Percentiles rank a stretch among this genome's conserved stretches.
phyloP scores from a whole-genome alignment of 2,329 filamentous ascomycete species.

The Neodidymelliopsis sp. region DNA sequence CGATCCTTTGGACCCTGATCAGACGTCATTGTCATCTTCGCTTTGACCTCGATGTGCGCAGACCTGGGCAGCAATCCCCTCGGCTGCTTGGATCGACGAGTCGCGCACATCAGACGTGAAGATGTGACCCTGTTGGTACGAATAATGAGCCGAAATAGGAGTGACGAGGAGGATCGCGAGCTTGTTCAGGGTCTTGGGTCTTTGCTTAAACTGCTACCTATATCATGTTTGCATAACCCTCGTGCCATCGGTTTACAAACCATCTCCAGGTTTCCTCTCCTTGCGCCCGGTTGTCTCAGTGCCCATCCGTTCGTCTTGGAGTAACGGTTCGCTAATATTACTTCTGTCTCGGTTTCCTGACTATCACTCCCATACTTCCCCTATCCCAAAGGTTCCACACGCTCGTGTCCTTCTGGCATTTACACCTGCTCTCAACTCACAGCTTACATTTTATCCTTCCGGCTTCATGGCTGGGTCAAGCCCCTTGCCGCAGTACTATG shows the following conservation, averaged over 20 bases:
- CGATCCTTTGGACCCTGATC: not conserved
- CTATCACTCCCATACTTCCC: too few species aligned
- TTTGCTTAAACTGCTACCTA: conserved; percentile 23
- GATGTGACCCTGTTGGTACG: conserved; percentile 7
- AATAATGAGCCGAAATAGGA: conserved; percentile 23
- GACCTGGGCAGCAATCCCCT: conserved; percentile 18
- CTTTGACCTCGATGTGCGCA: conserved; percentile 26
- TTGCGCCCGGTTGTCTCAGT: not conserved
- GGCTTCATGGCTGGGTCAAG: conserved; percentile 32
- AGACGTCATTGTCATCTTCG: conserved; percentile 39
- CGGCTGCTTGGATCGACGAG: conserved; percentile 40
- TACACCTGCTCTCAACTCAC: conserved; percentile 11
- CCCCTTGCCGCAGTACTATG: conserved; percentile 38
- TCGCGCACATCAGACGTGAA: conserved; percentile 8
- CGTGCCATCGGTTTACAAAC: conserved; percentile 10
- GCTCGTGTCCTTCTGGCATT: not conserved
- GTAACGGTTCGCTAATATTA: not conserved
- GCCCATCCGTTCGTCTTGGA: conserved; percentile 1
- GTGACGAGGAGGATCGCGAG: conserved; percentile 19
- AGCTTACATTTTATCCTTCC: conserved; percentile 12
- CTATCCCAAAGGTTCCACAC: not conserved
- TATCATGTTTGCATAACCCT: conserved; percentile 24
- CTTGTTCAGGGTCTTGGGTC: conserved; percentile 20
- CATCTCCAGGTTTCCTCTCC: conserved; percentile 5
- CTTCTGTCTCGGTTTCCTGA: not conserved